phyloP scores from a whole-genome alignment of 2,329 filamentous ascomycete species.

The Aspergillus fructus region DNA sequence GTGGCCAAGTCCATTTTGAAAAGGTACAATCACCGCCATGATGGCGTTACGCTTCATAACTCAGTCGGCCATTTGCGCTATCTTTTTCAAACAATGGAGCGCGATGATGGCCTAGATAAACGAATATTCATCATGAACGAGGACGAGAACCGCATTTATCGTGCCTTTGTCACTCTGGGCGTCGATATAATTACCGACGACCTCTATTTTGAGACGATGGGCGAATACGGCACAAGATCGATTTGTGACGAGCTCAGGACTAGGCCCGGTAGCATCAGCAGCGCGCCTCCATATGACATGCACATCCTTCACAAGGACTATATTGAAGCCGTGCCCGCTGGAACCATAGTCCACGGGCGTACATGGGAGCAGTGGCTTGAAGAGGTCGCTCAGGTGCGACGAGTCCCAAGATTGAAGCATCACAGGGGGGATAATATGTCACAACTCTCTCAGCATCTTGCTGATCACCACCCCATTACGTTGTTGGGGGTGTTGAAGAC shows the following conservation, averaged over 20 bases:
- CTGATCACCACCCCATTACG: background rate
- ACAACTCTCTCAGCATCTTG: background rate
- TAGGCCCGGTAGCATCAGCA: background rate
- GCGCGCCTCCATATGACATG: background rate
- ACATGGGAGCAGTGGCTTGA: slow-evolving; percentile 10
- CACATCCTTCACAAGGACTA: slow-evolving; percentile 6
- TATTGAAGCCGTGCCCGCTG: background rate
- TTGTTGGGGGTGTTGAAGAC: background rate
- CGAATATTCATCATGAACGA: slow-evolving; percentile 7
- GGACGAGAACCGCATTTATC: background rate
- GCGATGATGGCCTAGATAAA: background rate
- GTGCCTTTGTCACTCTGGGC: background rate
- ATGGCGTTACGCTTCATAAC: background rate
- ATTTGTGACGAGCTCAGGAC: background rate
- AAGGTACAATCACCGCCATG: background rate
- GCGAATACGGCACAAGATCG: background rate
- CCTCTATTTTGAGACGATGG: slow-evolving; percentile 3
- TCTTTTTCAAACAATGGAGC: background rate
- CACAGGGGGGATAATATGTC: background rate
- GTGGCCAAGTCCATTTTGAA: slow-evolving; percentile 1
- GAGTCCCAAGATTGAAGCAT: slow-evolving; percentile 5
- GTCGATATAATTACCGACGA: background rate
- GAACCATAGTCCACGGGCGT: background rate
- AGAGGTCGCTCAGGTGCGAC: background rate
- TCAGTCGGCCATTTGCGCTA: slow-evolving; percentile 4